phyloP scores from a whole-genome alignment of 495 filamentous ascomycete species.

The Thozetella sp. region DNA sequence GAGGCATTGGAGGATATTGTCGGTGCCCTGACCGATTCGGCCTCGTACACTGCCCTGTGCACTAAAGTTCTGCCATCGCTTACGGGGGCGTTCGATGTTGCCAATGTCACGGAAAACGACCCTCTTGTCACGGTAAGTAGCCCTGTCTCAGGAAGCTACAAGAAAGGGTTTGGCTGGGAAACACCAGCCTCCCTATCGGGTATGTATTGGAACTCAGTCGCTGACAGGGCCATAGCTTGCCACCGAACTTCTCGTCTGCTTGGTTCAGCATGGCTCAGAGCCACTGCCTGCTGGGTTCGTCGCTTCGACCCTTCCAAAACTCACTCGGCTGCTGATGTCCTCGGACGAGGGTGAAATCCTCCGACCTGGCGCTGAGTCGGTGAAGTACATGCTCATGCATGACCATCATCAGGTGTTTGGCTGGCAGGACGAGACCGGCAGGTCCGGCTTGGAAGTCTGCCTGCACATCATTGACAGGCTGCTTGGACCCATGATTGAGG shows the following conservation, averaged over 20 bases:
- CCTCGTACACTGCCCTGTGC: constrained; percentile 78
- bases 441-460: constrained; percentile 84
- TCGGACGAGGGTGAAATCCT: constrained; percentile 84
- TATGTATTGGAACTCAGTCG: no score
- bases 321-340: constrained; percentile 77
- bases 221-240: constrained; percentile 59
- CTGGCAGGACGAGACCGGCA: constrained; percentile 75
- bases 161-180: no score
- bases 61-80: constrained; percentile 85
- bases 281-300: constrained; percentile 89
- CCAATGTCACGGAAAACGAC: constrained; percentile 79
- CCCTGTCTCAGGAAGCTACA: no score
- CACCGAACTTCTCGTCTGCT: constrained; percentile 76
- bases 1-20: constrained; percentile 92
- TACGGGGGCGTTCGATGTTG: constrained; percentile 86
- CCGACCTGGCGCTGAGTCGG: constrained; percentile 79
- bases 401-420: constrained; percentile 84
- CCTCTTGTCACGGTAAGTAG: constrained; percentile 70
- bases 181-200: no score
- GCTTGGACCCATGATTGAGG: constrained; percentile 77
- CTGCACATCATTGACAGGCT: constrained; percentile 94
- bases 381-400: constrained; percentile 85
- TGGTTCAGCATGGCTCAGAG: constrained; percentile 77
- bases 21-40: constrained; percentile 61
- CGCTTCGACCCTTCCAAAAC: constrained; percentile 80